Conservation (phyloP, 2,329 filamentous ascomycete species). For the Claviceps maximensis region DNA sequence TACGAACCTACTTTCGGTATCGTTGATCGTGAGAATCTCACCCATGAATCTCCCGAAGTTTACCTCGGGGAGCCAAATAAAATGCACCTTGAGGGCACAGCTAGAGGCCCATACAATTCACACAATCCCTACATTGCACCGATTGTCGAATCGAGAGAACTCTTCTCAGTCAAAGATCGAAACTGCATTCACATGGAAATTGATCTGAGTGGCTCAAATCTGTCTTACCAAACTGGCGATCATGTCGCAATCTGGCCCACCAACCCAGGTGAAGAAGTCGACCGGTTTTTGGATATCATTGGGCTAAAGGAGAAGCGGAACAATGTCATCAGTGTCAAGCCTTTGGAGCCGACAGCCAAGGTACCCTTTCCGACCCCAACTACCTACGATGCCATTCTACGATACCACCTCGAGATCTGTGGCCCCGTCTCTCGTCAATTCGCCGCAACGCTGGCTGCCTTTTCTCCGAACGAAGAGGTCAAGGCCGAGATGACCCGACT, state of each 20-base stretch:
- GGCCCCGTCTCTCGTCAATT: conserved; percentile 95
- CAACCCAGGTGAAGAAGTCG: conserved; percentile 83
- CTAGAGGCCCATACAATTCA: conserved; percentile 84
- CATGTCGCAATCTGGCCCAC: conserved; percentile 97
- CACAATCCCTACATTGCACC: conserved; percentile 97
- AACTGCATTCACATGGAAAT: conserved; percentile 97
- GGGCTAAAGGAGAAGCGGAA: conserved; percentile 66
- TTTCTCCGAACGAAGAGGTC: conserved; percentile 70
- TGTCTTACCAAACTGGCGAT: conserved; percentile 91
- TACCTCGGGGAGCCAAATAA: conserved; percentile 95
- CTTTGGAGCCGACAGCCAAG: conserved; percentile 88
- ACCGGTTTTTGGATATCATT: conserved; percentile 71
- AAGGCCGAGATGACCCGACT: conserved; percentile 84
- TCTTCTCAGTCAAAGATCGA: conserved; percentile 79
- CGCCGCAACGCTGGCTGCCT: conserved; percentile 71
- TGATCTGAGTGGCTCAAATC: conserved; percentile 75
- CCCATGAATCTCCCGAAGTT: conserved; percentile 63
- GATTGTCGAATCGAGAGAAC: conserved; percentile 76
- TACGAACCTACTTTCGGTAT: conserved; percentile 90
- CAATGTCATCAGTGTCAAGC: conserved; percentile 75
- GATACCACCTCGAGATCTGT: conserved; percentile 95
- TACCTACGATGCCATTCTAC: conserved; percentile 83
- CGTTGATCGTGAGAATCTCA: conserved; percentile 59
- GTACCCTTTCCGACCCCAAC: conserved; percentile 96
- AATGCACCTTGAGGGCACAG: conserved; percentile 74